Percentiles rank a stretch among this genome's conserved stretches.
Conservation (phyloP, 2,329 filamentous ascomycete species). For the Neoarthrinium moseri region DNA sequence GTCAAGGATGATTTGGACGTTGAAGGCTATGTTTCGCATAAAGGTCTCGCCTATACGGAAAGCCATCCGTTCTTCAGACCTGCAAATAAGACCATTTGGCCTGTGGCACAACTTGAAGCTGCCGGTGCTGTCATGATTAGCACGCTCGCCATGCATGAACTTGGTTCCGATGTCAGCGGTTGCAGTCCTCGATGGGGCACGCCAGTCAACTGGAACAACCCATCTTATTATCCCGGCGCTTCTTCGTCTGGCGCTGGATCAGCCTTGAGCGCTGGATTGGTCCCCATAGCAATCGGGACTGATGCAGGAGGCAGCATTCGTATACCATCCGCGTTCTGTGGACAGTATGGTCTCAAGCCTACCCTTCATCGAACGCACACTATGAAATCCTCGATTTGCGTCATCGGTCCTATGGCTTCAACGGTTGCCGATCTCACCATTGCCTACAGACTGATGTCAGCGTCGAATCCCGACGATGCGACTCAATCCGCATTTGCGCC, state of each 20-base stretch:
- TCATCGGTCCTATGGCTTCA: constrained; percentile 73
- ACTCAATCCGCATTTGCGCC: constrained; percentile 63
- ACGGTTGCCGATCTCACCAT: constrained; percentile 76
- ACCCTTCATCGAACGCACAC: constrained; percentile 68
- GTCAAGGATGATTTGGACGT: constrained; percentile 81
- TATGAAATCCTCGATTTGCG: constrained; percentile 53
- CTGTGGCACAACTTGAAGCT: constrained; percentile 68
- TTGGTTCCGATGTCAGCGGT: constrained; percentile 80
- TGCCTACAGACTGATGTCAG: constrained; percentile 78
- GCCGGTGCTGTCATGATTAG: constrained; percentile 74
- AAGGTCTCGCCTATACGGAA: constrained; percentile 62
- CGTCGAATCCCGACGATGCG: constrained; percentile 64
- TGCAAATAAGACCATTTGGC: constrained; percentile 63
- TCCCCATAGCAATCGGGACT: constrained; percentile 73
- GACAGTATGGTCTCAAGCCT: constrained; percentile 78
- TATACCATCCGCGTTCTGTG: constrained; percentile 73
- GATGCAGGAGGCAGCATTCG: constrained; percentile 77
- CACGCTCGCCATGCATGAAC: constrained; percentile 78
- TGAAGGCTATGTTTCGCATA: constrained; percentile 66
- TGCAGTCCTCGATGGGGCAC: constrained; percentile 77
- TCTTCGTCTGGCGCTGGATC: constrained; percentile 78
- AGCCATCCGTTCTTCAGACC: constrained; percentile 49
- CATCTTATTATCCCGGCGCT: constrained; percentile 74
- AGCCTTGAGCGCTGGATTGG: constrained; percentile 65
- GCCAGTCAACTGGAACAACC: constrained; percentile 75